Conservation (phyloP, 129 eudicot species). For the Escallonia herrerae region DNA sequence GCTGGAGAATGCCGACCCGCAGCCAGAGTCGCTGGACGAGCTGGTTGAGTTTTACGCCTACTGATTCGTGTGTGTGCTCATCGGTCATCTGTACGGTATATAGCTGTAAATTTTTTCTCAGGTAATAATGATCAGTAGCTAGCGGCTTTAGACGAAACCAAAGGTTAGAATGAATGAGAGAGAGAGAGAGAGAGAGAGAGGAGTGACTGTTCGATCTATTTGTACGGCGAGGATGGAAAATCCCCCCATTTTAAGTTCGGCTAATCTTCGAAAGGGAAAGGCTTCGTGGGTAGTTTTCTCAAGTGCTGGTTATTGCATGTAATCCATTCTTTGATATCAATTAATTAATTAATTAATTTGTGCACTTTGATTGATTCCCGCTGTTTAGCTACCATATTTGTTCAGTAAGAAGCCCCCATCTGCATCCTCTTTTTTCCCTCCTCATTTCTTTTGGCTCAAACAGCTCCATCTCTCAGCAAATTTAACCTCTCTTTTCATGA, state of each 20-base stretch:
- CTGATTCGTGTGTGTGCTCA: constrained; percentile 4
- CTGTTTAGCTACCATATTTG: too few relatives aligned
- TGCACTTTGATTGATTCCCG: neutral
- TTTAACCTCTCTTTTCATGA: too few relatives aligned
- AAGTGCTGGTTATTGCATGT: too few relatives aligned
- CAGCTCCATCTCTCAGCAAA: too few relatives aligned
- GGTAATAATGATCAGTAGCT: neutral
- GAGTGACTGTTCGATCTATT: neutral
- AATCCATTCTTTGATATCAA: too few relatives aligned
- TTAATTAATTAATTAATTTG: neutral
- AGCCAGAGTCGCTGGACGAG: constrained; percentile 62
- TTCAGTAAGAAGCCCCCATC: too few relatives aligned
- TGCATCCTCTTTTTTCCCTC: too few relatives aligned
- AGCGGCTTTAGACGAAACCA: neutral
- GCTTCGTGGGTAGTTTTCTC: neutral
- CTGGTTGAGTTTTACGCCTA: constrained; percentile 65
- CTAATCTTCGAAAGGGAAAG: neutral
- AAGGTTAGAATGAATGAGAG: neutral
- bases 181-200: neutral
- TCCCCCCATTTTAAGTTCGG: neutral
- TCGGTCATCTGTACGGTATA: neutral
- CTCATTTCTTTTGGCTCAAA: too few relatives aligned
- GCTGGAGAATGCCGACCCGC: constrained; percentile 78
- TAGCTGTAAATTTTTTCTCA: constrained; percentile 2
- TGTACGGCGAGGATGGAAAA: neutral